Percentiles rank a stretch among this genome's conserved stretches.
phyloP scores from a whole-genome alignment of 2,329 filamentous ascomycete genomes.

The Nannizzia gypsea region DNA sequence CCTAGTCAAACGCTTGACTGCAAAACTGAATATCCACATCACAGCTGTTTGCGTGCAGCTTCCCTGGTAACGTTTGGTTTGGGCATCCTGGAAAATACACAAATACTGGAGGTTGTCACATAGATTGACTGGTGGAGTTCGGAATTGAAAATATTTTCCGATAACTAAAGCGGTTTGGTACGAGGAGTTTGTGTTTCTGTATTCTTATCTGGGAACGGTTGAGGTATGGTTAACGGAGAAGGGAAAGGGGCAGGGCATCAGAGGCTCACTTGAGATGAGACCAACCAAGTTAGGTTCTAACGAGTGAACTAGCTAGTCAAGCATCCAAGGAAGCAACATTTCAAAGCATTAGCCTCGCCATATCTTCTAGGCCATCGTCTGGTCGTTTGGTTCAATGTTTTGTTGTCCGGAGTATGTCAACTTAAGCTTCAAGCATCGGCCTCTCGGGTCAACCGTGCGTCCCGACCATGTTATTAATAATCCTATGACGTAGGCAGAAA shows the following conservation, averaged over 20 bases:
- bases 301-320: too few relatives aligned
- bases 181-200: too few relatives aligned
- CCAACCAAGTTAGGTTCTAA: too few relatives aligned
- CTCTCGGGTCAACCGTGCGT: neutral
- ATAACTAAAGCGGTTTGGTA: too few relatives aligned
- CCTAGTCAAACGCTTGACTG: neutral
- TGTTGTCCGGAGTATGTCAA: neutral
- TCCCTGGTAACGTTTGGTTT: neutral
- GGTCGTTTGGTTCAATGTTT: neutral
- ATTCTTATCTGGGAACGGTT: too few relatives aligned
- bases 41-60: neutral
- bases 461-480: neutral
- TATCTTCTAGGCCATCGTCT: neutral
- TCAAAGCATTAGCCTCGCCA: neutral
- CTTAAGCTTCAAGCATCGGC: neutral
- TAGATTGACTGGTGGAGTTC: too few relatives aligned
- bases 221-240: too few relatives aligned
- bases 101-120: too few relatives aligned
- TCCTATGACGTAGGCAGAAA: neutral
- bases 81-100: too few relatives aligned
- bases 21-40: neutral
- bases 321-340: neutral
- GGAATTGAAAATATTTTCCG: too few relatives aligned
- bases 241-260: too few relatives aligned
- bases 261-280: too few relatives aligned